Percentiles rank a stretch among this genome's conserved stretches.
Conservation (phyloP, 805 yeast species). For the Kuraishia capsulata region DNA sequence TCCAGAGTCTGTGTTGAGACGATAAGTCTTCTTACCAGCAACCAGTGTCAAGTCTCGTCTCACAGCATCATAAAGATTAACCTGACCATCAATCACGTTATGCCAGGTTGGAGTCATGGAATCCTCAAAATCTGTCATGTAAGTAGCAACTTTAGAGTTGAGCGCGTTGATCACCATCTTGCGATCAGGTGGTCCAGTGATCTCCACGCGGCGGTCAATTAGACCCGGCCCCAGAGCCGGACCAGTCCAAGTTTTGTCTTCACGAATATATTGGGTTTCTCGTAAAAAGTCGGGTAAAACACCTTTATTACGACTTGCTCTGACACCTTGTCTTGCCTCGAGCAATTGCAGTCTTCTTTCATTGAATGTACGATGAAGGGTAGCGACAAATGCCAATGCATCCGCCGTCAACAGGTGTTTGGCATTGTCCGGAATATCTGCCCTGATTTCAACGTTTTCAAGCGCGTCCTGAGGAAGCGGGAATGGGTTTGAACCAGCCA, state of each 20-base stretch:
- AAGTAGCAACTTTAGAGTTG: conserved; percentile 64
- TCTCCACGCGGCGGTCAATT: conserved; percentile 64
- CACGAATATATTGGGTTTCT: conserved; percentile 60
- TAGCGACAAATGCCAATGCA: conserved; percentile 57
- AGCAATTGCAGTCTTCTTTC: conserved; percentile 45
- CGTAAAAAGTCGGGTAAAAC: conserved; percentile 62
- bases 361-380: conserved; percentile 57
- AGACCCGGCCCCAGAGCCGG: conserved; percentile 64
- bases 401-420: conserved; percentile 51
- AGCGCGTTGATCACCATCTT: conserved; percentile 79
- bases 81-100: conserved; percentile 61
- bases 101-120: conserved; percentile 69
- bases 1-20: conserved; percentile 26
- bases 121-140: conserved; percentile 73
- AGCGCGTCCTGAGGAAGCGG: conserved; percentile 32
- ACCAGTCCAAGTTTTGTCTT: conserved; percentile 71
- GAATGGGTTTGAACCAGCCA: conserved; percentile 34
- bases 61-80: conserved; percentile 60
- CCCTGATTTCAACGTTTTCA: conserved; percentile 46
- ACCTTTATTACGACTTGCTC: conserved; percentile 49
- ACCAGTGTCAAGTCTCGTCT: conserved; percentile 39
- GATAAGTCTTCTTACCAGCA: conserved; percentile 26
- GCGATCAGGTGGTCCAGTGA: conserved; percentile 71
- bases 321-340: conserved; percentile 44
- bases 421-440: conserved; percentile 33